Evolutionary conservation across 345 rosid species (phyloP).

Genomic region (Brassica napus): Da-Ae NC_063452.1:52665001-52665500

Average conservation of each 20-base stretch:
- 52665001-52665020: constrained; percentile 71
- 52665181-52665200: constrained; percentile 65
- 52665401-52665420: constrained; percentile 40
- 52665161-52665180: constrained; percentile 71
- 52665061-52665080: constrained; percentile 34
- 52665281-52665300: constrained; percentile 40
- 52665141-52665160: constrained; percentile 71
- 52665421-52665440: neutral
- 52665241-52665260: neutral
- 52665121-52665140: constrained; percentile 63
- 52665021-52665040: constrained; percentile 88
- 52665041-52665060: constrained; percentile 81
- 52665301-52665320: constrained; percentile 83
- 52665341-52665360: constrained; percentile 54
- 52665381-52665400: constrained; percentile 60
- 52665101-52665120: neutral
- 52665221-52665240: neutral
- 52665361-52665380: constrained; percentile 63
- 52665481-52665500: constrained; percentile 53
- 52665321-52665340: constrained; percentile 61
- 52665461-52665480: neutral
- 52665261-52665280: neutral
- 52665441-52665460: neutral
- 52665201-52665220: constrained; percentile 58
- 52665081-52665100: neutral